These are phyloP conservation scores for Aspergillus hortae DNA, from an alignment of 2,329 filamentous ascomycete species.

Conservation along the genomic window DNA sequence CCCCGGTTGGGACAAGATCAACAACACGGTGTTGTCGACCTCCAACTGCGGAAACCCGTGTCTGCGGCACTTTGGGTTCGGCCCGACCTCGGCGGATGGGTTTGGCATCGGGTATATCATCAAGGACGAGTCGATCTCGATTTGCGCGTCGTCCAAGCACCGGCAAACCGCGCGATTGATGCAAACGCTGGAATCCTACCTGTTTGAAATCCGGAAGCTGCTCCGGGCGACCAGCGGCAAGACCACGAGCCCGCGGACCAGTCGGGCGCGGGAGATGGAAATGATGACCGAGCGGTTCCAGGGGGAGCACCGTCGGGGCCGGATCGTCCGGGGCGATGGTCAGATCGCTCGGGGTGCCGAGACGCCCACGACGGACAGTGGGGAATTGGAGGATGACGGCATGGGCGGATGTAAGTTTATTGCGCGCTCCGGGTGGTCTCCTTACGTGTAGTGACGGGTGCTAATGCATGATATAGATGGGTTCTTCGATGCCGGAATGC, in stretches of 20 bases:
- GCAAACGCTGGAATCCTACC: slow-evolving; percentile 83
- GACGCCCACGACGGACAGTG: slow-evolving; percentile 66
- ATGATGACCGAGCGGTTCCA: slow-evolving; percentile 38
- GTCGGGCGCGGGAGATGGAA: slow-evolving; percentile 61
- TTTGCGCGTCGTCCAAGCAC: slow-evolving; percentile 92
- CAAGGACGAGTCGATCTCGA: slow-evolving; percentile 86
- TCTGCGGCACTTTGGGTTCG: slow-evolving; percentile 93
- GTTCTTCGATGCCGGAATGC: slow-evolving; percentile 96
- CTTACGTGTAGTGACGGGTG: slow-evolving; percentile 1
- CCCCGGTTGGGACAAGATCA: slow-evolving; percentile 87
- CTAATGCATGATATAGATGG: slow-evolving; percentile 61
- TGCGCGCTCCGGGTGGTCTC: slow-evolving; percentile 7
- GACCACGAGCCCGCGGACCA: slow-evolving; percentile 50
- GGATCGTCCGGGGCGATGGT: slow-evolving; percentile 61
- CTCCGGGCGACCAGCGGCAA: slow-evolving; percentile 65
- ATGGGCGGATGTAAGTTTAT: slow-evolving; percentile 81
- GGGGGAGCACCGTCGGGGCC: slow-evolving; percentile 61
- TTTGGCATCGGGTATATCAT: slow-evolving; percentile 99
- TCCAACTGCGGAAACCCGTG: slow-evolving; percentile 99
- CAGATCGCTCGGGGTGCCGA: slow-evolving; percentile 49
- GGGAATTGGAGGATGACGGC: slow-evolving; percentile 75
- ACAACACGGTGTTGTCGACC: slow-evolving; percentile 89
- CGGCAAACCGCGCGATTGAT: slow-evolving; percentile 88
- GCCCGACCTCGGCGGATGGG: slow-evolving; percentile 86
- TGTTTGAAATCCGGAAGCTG: slow-evolving; percentile 84